Conservation (phyloP, 148 eudicot genomes). For the Pharnaceum exiguum region DNA sequence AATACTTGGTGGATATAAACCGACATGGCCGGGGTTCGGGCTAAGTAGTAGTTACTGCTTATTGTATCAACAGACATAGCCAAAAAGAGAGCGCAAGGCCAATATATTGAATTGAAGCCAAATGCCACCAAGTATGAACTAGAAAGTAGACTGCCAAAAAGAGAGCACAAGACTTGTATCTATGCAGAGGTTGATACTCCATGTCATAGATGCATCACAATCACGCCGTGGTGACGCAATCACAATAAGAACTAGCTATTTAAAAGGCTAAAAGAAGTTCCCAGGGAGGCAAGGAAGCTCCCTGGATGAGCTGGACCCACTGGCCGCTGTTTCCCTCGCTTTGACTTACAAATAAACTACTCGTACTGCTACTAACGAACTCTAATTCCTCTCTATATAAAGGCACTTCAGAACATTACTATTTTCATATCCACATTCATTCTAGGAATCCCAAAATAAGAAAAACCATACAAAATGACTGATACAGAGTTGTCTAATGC, state of each 20-base stretch:
- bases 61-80: too few relatives aligned
- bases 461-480: background rate
- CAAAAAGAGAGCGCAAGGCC: too few relatives aligned
- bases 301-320: slow-evolving; percentile 13
- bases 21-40: too few relatives aligned
- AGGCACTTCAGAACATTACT: background rate
- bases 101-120: too few relatives aligned
- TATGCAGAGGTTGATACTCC: too few relatives aligned
- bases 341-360: slow-evolving; percentile 17
- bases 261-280: background rate
- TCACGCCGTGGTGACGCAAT: slow-evolving; percentile 10
- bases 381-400: slow-evolving; percentile 8
- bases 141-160: too few relatives aligned
- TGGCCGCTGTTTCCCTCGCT: background rate
- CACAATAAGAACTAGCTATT: background rate
- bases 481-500: slow-evolving; percentile 2
- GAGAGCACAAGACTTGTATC: too few relatives aligned
- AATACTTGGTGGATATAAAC: too few relatives aligned
- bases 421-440: background rate
- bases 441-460: background rate
- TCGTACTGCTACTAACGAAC: background rate
- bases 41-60: too few relatives aligned
- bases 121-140: too few relatives aligned
- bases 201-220: slow-evolving; percentile 4
- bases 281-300: slow-evolving; percentile 18